These are phyloP conservation scores for Pythium grandisporangium DNA, from an alignment of 352 stramenopile genomes.

Conservation along the genomic window DNA sequence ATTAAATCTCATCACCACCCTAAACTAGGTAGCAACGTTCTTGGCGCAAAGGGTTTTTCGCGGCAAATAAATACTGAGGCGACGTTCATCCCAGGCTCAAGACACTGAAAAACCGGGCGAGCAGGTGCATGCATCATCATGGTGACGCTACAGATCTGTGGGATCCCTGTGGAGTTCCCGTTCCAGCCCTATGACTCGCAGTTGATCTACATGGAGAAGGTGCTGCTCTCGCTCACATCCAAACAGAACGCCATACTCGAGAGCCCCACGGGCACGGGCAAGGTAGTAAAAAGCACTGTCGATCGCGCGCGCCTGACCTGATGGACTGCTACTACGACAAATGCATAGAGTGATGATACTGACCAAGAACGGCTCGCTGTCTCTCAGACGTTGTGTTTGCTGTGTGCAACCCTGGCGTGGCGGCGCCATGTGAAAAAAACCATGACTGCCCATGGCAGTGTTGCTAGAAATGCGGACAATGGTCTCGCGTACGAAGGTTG, in stretches of 20 bases:
- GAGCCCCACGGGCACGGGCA: constrained; percentile 96
- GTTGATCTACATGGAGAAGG: constrained; percentile 96
- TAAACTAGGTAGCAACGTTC: constrained; percentile 6
- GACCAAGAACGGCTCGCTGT: background rate
- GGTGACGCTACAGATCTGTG: constrained; percentile 81
- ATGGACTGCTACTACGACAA: too few species aligned
- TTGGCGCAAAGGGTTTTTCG: too few species aligned
- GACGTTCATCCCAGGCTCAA: too few species aligned
- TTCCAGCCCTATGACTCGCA: constrained; percentile 97
- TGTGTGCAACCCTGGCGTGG: constrained; percentile 94
- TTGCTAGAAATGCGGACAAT: too few species aligned
- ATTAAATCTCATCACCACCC: too few species aligned
- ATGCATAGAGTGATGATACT: too few species aligned
- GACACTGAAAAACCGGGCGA: constrained; percentile 1
- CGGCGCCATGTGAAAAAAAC: constrained; percentile 64
- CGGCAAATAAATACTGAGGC: constrained; percentile 5
- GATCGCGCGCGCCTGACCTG: too few species aligned
- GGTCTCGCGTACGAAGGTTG: constrained; percentile 42
- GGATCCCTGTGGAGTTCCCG: constrained; percentile 92
- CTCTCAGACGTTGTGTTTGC: constrained; percentile 91
- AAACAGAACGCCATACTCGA: constrained; percentile 96
- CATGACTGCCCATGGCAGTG: constrained; percentile 9
- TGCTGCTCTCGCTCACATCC: constrained; percentile 85
- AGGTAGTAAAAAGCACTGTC: constrained; percentile 34
- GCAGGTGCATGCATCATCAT: constrained; percentile 13